Conservation (phyloP, 768 basidiomycete genomes). For the Boletus sensibilis region DNA sequence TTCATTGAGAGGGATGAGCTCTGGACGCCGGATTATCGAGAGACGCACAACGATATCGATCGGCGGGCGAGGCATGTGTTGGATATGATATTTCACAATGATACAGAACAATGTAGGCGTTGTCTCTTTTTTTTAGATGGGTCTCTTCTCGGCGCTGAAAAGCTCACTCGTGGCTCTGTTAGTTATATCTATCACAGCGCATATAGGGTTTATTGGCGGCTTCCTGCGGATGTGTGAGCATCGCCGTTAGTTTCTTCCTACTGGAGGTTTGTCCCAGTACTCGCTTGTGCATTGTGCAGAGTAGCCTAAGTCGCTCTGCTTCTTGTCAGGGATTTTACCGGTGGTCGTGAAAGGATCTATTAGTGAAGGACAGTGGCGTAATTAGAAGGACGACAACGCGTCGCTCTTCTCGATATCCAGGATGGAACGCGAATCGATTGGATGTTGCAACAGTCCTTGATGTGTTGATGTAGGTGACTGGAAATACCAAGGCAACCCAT, state of each 20-base stretch:
- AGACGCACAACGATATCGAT: slow-evolving; percentile 32
- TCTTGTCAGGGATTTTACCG: slow-evolving; percentile 24
- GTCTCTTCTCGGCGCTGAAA: not conserved
- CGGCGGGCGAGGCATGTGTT: slow-evolving; percentile 51
- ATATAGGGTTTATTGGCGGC: slow-evolving; percentile 60
- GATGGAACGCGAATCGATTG: not conserved
- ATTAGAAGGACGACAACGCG: slow-evolving; percentile 1
- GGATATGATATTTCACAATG: slow-evolving; percentile 50
- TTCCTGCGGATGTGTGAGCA: slow-evolving; percentile 50
- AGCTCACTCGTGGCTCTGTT: not conserved
- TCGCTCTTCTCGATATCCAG: not conserved
- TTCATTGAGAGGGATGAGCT: slow-evolving; percentile 63
- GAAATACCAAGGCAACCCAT: not conserved
- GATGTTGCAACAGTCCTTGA: not conserved
- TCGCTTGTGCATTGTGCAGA: no score
- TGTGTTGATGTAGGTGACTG: not conserved
- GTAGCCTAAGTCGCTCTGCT: not conserved
- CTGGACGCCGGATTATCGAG: slow-evolving; percentile 41
- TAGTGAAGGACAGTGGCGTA: not conserved
- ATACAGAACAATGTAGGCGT: slow-evolving; percentile 45
- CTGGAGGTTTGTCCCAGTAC: slow-evolving; percentile 54
- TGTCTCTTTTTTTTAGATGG: not conserved
- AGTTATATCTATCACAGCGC: slow-evolving; percentile 69
- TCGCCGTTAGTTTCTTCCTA: slow-evolving; percentile 46
- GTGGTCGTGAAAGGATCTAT: slow-evolving; percentile 22